These are phyloP conservation scores for Auriculariales sp. DNA, from an alignment of 768 basidiomycete genomes.

Conservation along the genomic window DNA sequence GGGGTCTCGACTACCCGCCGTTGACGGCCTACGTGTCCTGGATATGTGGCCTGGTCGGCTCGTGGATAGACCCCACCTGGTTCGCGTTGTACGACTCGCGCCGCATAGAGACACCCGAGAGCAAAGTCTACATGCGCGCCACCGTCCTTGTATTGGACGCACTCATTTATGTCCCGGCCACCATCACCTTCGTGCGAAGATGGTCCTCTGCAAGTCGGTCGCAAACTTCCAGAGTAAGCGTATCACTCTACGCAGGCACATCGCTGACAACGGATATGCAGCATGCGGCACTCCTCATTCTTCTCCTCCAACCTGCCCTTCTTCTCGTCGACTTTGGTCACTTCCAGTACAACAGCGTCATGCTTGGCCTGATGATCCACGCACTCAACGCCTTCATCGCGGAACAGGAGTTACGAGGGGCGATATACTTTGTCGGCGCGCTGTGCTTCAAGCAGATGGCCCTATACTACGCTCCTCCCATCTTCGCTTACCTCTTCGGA, in stretches of 20 bases:
- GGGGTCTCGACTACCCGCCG: conserved; percentile 94
- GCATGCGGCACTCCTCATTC: conserved; percentile 52
- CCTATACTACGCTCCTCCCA: conserved; percentile 81
- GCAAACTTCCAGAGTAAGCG: conserved; percentile 58
- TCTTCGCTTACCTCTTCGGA: conserved; percentile 80
- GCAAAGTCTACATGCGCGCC: conserved; percentile 66
- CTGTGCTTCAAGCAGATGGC: conserved; percentile 95
- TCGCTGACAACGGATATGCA: conserved; percentile 16
- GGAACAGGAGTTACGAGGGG: conserved; percentile 63
- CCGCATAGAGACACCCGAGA: conserved; percentile 51
- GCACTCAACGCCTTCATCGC: conserved; percentile 55
- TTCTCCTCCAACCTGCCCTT: conserved; percentile 74
- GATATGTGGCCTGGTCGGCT: conserved; percentile 56
- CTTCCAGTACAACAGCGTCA: conserved; percentile 90
- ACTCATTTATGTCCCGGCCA: conserved; percentile 60
- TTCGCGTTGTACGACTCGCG: conserved; percentile 56
- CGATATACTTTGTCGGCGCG: conserved; percentile 64
- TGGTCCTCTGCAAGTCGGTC: conserved; percentile 64
- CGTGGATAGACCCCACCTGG: conserved; percentile 42
- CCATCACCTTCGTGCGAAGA: conserved; percentile 46
- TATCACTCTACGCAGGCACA: neutral
- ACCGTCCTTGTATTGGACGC: conserved; percentile 58
- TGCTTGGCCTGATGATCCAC: conserved; percentile 54
- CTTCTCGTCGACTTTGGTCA: conserved; percentile 84
- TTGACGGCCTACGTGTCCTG: conserved; percentile 83